phyloP scores from a whole-genome alignment of 345 rosid species.

The Citrus medica region DNA sequence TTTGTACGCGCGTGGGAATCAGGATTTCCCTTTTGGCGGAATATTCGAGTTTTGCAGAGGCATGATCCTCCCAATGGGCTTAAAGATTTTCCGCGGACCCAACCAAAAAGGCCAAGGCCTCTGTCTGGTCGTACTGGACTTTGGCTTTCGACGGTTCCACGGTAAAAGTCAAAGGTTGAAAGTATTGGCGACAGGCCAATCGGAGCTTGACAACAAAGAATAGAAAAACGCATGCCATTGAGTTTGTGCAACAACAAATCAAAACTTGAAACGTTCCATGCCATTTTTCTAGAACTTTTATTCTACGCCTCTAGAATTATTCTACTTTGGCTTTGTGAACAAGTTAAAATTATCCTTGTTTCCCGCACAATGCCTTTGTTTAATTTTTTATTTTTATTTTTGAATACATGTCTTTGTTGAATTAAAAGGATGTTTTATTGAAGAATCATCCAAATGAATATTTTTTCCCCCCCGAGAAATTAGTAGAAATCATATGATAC shows the following conservation, averaged over 20 bases:
- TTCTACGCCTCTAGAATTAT: neutral
- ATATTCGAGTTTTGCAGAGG: neutral
- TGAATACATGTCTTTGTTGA: too few species aligned
- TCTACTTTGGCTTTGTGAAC: neutral
- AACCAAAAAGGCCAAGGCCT: neutral
- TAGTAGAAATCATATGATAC: too few species aligned
- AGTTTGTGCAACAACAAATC: neutral
- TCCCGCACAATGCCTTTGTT: neutral
- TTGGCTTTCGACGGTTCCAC: neutral
- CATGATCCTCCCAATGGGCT: slow-evolving; percentile 2
- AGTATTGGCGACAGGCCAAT: neutral
- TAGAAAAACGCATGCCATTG: neutral
- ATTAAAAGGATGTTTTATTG: too few species aligned
- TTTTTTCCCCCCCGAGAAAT: too few species aligned
- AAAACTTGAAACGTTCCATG: neutral
- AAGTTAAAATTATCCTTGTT: neutral
- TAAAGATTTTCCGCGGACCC: neutral
- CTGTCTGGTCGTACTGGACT: neutral
- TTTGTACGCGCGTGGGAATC: neutral
- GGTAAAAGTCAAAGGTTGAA: neutral
- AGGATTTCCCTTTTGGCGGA: neutral
- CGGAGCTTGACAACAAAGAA: neutral
- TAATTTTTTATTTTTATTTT: too few species aligned
- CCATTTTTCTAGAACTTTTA: neutral
- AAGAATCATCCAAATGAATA: too few species aligned